A percentile compares a stretch with the other conserved stretches of the same genome.
These are phyloP conservation scores for Flaveria brownii DNA, from an alignment of 129 eudicot genomes.

Conservation along the genomic window DNA sequence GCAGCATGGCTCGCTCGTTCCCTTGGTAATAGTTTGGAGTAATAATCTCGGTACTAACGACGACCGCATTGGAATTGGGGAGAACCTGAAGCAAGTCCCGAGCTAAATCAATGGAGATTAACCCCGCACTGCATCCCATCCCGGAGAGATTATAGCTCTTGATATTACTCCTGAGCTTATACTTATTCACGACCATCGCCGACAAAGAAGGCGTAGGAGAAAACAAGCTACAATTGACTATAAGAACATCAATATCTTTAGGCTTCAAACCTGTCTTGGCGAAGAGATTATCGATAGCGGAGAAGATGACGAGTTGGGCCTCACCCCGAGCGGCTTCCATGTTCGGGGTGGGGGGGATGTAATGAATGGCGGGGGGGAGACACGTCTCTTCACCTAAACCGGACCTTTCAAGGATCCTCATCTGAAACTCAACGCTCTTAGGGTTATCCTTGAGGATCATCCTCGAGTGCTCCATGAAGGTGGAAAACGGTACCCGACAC, in stretches of 20 bases:
- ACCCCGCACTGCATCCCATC: conserved; percentile 71
- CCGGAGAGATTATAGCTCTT: conserved; percentile 64
- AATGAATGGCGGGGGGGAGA: conserved; percentile 60
- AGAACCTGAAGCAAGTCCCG: conserved; percentile 54
- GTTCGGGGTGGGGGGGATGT: conserved; percentile 59
- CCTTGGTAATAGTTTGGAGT: conserved; percentile 69
- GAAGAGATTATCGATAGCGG: conserved; percentile 51
- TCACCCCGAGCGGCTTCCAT: conserved; percentile 64
- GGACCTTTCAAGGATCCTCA: conserved; percentile 64
- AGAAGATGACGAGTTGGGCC: conserved; percentile 57
- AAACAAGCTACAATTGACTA: conserved; percentile 69
- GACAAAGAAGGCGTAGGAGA: conserved; percentile 67
- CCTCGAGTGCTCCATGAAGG: conserved; percentile 67
- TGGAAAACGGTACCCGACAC: conserved; percentile 53
- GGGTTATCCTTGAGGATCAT: conserved; percentile 47
- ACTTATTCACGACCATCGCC: conserved; percentile 71
- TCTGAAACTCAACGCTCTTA: conserved; percentile 67
- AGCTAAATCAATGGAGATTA: conserved; percentile 61
- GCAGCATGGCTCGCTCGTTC: conserved; percentile 65
- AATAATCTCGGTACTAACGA: conserved; percentile 60
- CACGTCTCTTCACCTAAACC: conserved; percentile 75
- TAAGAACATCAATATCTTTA: conserved; percentile 56
- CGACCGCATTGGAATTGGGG: conserved; percentile 53
- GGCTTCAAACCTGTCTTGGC: conserved; percentile 51
- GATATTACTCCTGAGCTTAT: conserved; percentile 62